Evolutionary conservation across 2,329 filamentous ascomycete species (phyloP).

Genomic region (Aspergillus sergii): DNA sequence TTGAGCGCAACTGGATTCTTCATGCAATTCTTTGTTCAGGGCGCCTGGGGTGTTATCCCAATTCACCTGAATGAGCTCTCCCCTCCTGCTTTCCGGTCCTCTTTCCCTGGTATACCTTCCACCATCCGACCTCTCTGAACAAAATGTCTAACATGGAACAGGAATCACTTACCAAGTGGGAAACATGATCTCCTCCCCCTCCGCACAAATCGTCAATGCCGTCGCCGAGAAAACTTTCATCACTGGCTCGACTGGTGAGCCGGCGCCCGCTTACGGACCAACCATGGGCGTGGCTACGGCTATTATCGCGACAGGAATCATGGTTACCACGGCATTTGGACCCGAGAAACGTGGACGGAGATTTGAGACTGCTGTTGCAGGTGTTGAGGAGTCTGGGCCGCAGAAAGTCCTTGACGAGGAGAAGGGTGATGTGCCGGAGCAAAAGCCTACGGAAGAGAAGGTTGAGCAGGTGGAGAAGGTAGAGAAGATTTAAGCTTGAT

Average conservation of each 20-base stretch:
- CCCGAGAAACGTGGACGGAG: conserved; percentile 72
- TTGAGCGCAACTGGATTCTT: conserved; percentile 40
- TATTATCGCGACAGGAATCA: conserved; percentile 73
- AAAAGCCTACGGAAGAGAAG: conserved; percentile 26
- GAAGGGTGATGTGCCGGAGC: conserved; percentile 14
- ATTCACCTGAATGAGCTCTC: conserved; percentile 78
- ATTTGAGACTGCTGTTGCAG: conserved; percentile 65
- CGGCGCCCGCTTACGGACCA: conserved; percentile 71
- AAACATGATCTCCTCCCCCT: conserved; percentile 63
- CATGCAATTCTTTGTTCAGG: conserved; percentile 69
- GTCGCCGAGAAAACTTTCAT: conserved; percentile 67
- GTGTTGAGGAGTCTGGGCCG: conserved; percentile 20
- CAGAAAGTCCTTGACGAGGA: conserved; percentile 27
- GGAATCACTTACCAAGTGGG: conserved; percentile 72
- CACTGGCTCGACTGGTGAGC: conserved; percentile 55
- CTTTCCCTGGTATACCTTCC: conserved; percentile 54
- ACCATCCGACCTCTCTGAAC: neutral
- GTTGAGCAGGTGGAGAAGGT: conserved; percentile 24
- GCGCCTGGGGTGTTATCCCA: conserved; percentile 69
- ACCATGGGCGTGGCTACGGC: conserved; percentile 76
- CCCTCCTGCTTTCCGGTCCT: conserved; percentile 72
- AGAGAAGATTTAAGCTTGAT: conserved; percentile 16
- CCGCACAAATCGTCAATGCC: conserved; percentile 76
- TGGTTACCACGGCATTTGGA: conserved; percentile 67
- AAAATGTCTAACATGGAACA: conserved; percentile 7